Evolutionary conservation across 768 basidiomycete species (phyloP).

Genomic region (Rickenella mellea): DNA sequence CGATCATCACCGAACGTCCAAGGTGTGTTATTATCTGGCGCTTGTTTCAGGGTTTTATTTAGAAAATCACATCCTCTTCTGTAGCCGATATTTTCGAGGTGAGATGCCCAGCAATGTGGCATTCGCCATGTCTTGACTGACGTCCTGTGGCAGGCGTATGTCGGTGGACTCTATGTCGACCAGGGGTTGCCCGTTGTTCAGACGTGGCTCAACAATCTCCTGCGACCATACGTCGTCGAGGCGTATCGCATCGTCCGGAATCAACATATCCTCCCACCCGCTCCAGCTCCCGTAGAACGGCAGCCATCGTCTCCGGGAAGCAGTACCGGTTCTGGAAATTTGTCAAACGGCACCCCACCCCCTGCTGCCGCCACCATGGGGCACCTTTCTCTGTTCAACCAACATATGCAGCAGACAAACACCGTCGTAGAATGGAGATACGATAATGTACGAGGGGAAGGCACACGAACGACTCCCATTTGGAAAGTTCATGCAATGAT

Average conservation of each 20-base stretch:
- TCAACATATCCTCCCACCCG: conserved; percentile 56
- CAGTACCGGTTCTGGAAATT: background rate
- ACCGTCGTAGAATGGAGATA: conserved; percentile 66
- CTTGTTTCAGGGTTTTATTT: conserved; percentile 4
- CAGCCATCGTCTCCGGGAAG: background rate
- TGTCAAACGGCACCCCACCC: conserved; percentile 10
- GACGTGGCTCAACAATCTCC: conserved; percentile 51
- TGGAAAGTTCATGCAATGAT: conserved; percentile 64
- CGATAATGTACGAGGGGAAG: conserved; percentile 33
- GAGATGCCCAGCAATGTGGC: conserved; percentile 9
- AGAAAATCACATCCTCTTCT: conserved; percentile 1
- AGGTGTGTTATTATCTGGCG: conserved; percentile 40
- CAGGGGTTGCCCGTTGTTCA: conserved; percentile 50
- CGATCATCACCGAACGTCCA: conserved; percentile 62
- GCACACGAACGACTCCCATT: conserved; percentile 60
- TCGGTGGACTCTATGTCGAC: conserved; percentile 70
- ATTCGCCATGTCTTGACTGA: background rate
- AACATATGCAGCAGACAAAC: conserved; percentile 52
- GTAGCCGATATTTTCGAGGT: conserved; percentile 78
- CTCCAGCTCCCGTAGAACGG: too few relatives aligned
- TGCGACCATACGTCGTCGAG: conserved; percentile 50
- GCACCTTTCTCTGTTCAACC: conserved; percentile 75
- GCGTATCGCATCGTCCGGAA: conserved; percentile 57
- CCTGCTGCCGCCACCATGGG: conserved; percentile 29
- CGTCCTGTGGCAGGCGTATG: conserved; percentile 44